A percentile compares a stretch with the other conserved stretches of the same genome.
Conservation (phyloP, 148 eudicot genomes). For the Spergularia bocconei region DNA sequence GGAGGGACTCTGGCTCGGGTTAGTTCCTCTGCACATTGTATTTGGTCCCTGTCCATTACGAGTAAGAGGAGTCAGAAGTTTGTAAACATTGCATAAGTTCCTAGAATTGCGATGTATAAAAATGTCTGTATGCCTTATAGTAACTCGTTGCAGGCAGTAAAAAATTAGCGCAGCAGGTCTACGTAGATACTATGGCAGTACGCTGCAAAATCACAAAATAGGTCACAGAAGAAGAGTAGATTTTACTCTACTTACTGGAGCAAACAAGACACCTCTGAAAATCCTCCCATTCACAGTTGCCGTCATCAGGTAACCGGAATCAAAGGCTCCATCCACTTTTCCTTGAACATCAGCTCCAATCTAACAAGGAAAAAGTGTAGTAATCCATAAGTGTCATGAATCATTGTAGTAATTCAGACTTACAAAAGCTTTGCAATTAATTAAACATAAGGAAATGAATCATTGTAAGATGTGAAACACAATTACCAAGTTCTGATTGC, state of each 20-base stretch:
- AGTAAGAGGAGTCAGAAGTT: neutral
- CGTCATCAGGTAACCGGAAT: conserved; percentile 89
- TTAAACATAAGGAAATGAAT: too few species aligned
- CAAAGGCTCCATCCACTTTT: conserved; percentile 82
- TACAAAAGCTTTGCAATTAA: too few species aligned
- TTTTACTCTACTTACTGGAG: conserved; percentile 46
- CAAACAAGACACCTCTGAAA: conserved; percentile 75
- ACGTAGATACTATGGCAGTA: too few species aligned
- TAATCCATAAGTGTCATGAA: neutral
- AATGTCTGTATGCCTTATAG: too few species aligned
- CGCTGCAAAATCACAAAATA: too few species aligned
- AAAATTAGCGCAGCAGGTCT: too few species aligned
- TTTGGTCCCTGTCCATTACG: conserved; percentile 46
- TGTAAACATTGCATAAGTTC: neutral
- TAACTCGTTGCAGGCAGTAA: too few species aligned
- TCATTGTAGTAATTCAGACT: too few species aligned
- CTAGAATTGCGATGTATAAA: neutral
- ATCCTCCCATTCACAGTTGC: conserved; percentile 75
- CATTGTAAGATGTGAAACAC: neutral
- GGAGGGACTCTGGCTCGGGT: conserved; percentile 25
- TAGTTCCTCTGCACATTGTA: conserved; percentile 33
- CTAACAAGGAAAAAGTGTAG: conserved; percentile 25
- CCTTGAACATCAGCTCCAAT: conserved; percentile 90
- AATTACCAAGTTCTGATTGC: conserved; percentile 45
- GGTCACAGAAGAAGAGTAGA: neutral